Evolutionary conservation across 441 rosid species (phyloP).

Genomic region (Adansonia grandidieri): DNA sequence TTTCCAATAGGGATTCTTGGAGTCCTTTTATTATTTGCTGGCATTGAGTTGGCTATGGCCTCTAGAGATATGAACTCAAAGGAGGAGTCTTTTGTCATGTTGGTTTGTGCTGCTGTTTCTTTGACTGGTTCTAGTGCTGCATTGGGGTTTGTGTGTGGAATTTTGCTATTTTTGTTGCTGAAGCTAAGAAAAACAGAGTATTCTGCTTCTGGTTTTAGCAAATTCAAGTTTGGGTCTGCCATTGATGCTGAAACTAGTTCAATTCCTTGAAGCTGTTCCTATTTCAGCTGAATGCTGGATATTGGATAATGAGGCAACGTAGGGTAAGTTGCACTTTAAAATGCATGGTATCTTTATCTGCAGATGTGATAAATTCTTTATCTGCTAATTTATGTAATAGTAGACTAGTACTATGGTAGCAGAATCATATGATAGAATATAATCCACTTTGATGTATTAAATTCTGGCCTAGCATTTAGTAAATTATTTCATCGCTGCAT

Average conservation of each 20-base stretch:
- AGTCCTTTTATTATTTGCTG: conserved; percentile 72
- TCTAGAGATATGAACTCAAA: conserved; percentile 73
- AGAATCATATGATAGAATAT: conserved; percentile 1
- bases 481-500: not conserved
- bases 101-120: conserved; percentile 79
- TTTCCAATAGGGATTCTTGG: conserved; percentile 82
- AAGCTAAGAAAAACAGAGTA: conserved; percentile 54
- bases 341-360: not conserved
- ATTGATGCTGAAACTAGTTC: conserved; percentile 18
- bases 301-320: not conserved
- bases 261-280: conserved; percentile 5
- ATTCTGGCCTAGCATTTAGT: conserved; percentile 1
- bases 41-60: conserved; percentile 82
- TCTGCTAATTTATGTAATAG: not conserved
- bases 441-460: not conserved
- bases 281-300: not conserved
- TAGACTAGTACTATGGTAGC: not conserved
- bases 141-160: conserved; percentile 70
- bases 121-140: conserved; percentile 84
- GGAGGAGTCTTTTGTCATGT: conserved; percentile 74
- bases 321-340: not conserved
- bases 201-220: not conserved
- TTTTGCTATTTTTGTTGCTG: conserved; percentile 58
- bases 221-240: conserved; percentile 11
- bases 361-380: not conserved